These are phyloP conservation scores for Vigna unguiculata DNA, from an alignment of 306 rosid genomes.

Conservation along the genomic window DNA sequence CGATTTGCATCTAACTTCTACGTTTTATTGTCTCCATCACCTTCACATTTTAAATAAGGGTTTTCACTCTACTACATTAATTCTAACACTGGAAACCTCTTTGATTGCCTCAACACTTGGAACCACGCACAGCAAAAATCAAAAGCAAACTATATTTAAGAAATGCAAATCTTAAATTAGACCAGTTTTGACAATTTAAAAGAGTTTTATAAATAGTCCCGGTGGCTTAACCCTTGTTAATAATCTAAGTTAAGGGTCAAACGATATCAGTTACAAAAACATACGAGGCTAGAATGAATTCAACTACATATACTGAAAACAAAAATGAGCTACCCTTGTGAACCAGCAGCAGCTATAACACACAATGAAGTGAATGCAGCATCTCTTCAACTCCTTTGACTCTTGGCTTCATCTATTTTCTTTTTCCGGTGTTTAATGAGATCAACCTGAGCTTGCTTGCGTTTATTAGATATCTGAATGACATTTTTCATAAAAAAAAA, in stretches of 20 bases:
- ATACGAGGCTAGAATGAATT: not conserved
- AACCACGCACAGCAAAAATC: too few species aligned
- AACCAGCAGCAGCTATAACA: not conserved
- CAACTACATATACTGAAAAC: not conserved
- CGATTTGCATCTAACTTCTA: too few species aligned
- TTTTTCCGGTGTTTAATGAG: conserved; percentile 66
- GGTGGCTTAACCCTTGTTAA: not conserved
- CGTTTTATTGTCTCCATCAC: too few species aligned
- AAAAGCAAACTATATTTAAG: too few species aligned
- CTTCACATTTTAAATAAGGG: too few species aligned
- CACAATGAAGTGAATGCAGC: conserved; percentile 1
- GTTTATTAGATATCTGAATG: conserved; percentile 65
- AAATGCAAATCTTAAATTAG: too few species aligned
- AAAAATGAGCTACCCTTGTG: conserved; percentile 20
- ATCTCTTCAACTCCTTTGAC: conserved; percentile 42
- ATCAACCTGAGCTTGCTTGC: conserved; percentile 59
- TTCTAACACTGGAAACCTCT: too few species aligned
- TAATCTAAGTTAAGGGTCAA: not conserved
- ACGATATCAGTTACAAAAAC: not conserved
- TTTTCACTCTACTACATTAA: too few species aligned
- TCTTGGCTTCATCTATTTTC: conserved; percentile 61
- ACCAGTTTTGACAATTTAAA: not conserved
- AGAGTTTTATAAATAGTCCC: not conserved
- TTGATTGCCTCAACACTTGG: too few species aligned
- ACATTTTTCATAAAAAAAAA: not conserved